Base-by-base conservation (phyloP, 2,329 filamentous ascomycete genomes). In the Epichloe festucae region DNA sequence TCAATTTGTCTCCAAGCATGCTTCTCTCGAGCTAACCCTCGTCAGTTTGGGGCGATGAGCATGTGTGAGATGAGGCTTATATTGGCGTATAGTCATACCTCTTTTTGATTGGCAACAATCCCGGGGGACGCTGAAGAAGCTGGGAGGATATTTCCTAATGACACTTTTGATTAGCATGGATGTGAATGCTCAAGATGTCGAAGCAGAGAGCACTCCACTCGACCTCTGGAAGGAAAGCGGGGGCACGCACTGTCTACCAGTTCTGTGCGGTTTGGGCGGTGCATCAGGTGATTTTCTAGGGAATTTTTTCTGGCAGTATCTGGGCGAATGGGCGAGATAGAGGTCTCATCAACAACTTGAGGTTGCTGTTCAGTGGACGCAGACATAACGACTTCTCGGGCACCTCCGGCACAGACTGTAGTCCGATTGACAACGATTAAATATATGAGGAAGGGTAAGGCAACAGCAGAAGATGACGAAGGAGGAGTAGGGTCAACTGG, bases 141-240 rank as follows among this genome's bases (percentile, higher is more conserved):
- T 27, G 87, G 87, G 27, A 96, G 82, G 65, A 96, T 95, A 69
- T 95, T 95, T 59, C 83, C 87, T 91, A 60, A n/a, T 4, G n/a
- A 15, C 10, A 15, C 2, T 5, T 3, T 56, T 62, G 53, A 63
- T 60, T 51, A 59, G 53, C 36, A 5, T 23, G 17, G n/a, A 31
- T 23, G 27, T 41, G 6, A 3, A 27, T 14, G 23, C n/a, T 3
- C 36, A 5, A 38, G 36, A 47, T 7, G 7, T 27, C 34, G 14
- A 14, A 6, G n/a, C 14, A 39, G 11, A 39, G n/a, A 39, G 4
- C 5, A 4, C 19, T 39, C 12, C 19, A 10, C 17, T n/a, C 17
- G 15, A 17, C 19, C 17, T 27, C 14, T 23, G 12, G 36, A 12
- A 17, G 21, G 21, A 12, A 40, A n/a, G 14, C 10, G n/a, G 21